A percentile compares a stretch with the other conserved stretches of the same genome.
Evolutionary conservation across 805 yeast species (phyloP).

Genomic region (Priceomyces medius): DNA sequence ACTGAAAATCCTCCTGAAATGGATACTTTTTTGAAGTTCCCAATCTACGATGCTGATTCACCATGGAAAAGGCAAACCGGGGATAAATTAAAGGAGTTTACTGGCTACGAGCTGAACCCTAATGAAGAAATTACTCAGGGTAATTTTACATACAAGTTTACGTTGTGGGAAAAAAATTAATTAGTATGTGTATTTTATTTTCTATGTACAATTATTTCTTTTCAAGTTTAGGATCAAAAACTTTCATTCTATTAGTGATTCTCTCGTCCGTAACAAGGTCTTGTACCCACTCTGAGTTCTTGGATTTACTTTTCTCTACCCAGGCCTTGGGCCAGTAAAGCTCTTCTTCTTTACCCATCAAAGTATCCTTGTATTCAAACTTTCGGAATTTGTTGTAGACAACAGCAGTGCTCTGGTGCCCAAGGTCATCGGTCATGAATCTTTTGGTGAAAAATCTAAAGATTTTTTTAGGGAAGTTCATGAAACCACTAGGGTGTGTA

Average conservation of each 20-base stretch:
- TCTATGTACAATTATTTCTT: conserved; percentile 5
- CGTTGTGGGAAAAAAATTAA: conserved; percentile 50
- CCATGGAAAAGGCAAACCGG: conserved; percentile 38
- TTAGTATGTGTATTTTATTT: background rate
- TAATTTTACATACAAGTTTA: conserved; percentile 53
- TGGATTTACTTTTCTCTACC: conserved; percentile 73
- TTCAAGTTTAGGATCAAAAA: conserved; percentile 31
- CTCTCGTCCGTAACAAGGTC: conserved; percentile 71
- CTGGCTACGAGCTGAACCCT: conserved; percentile 28
- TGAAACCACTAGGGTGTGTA: conserved; percentile 77
- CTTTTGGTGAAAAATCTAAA: conserved; percentile 77
- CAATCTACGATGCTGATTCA: conserved; percentile 14
- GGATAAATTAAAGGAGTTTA: conserved; percentile 35
- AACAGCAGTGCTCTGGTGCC: conserved; percentile 52
- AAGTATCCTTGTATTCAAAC: conserved; percentile 45
- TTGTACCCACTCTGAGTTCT: conserved; percentile 84
- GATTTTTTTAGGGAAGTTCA: conserved; percentile 71
- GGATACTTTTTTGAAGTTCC: conserved; percentile 66
- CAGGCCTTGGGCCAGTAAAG: conserved; percentile 83
- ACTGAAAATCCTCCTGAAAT: conserved; percentile 44
- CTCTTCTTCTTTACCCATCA: conserved; percentile 61
- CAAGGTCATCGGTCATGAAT: conserved; percentile 63
- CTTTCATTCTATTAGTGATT: conserved; percentile 52
- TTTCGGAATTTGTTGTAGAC: conserved; percentile 54
- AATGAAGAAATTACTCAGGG: conserved; percentile 39